Evolutionary conservation across 257 asterid genomes (phyloP).

Genomic region (Capsicum chinense): DNA sequence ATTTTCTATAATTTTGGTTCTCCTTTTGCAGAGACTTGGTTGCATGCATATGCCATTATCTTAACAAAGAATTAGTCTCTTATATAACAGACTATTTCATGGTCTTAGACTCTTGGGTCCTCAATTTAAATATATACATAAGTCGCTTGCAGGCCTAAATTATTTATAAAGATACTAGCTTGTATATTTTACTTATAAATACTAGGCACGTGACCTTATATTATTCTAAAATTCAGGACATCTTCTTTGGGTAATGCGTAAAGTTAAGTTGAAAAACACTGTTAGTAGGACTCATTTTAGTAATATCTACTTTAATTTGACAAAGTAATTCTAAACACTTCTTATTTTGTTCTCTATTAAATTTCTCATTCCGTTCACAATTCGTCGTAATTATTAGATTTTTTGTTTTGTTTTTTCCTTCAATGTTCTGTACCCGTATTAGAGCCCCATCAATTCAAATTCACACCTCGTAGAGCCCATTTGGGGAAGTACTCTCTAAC

Average conservation of each 20-base stretch:
- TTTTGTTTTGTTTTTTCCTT: too few relatives aligned
- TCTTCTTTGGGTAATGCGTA: not conserved
- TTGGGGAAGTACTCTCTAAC: too few relatives aligned
- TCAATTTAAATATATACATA: not conserved
- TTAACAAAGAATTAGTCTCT: not conserved
- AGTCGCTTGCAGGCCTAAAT: constrained; percentile 35
- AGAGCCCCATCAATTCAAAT: too few relatives aligned
- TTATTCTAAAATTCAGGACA: not conserved
- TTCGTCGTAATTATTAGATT: too few relatives aligned
- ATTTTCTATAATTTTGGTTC: not conserved
- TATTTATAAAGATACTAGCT: constrained; percentile 10
- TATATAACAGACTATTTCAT: not conserved
- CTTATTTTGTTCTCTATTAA: not conserved
- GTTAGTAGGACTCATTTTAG: not conserved
- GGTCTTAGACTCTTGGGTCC: not conserved
- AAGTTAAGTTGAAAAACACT: not conserved
- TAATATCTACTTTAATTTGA: not conserved
- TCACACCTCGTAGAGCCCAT: too few relatives aligned
- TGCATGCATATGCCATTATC: constrained; percentile 6
- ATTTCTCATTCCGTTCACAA: not conserved
- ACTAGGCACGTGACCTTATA: constrained; percentile 13
- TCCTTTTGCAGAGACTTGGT: not conserved
- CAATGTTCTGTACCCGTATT: too few relatives aligned
- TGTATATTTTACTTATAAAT: not conserved
- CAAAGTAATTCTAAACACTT: not conserved